These are phyloP conservation scores for Geum urbanum DNA, from an alignment of 306 rosid genomes.

Conservation along the genomic window DNA sequence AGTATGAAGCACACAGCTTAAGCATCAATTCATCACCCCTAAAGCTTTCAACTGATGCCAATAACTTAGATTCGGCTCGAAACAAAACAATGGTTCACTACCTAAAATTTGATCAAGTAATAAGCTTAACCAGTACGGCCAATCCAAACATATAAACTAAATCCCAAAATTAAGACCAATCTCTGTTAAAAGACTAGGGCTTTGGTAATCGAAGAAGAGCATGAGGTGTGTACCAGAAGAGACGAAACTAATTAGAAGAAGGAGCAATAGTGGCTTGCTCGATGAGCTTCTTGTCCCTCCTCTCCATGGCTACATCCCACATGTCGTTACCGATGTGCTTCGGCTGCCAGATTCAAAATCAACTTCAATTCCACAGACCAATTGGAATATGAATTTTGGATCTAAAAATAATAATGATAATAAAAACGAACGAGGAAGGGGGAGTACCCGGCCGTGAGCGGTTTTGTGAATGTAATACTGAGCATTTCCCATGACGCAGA, in stretches of 20 bases:
- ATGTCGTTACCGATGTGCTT: slow-evolving; percentile 84
- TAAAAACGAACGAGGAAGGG: neutral
- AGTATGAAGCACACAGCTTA: neutral
- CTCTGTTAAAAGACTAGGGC: neutral
- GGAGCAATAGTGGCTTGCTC: slow-evolving; percentile 41
- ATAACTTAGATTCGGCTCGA: neutral
- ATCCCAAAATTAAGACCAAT: neutral
- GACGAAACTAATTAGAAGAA: slow-evolving; percentile 26
- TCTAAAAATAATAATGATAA: no score
- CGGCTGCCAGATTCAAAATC: slow-evolving; percentile 46
- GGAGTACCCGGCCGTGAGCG: slow-evolving; percentile 72
- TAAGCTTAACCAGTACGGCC: neutral
- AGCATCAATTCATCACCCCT: neutral
- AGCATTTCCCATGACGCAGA: slow-evolving; percentile 82
- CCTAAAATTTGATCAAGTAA: neutral
- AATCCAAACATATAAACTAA: slow-evolving; percentile 1
- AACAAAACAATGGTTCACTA: neutral
- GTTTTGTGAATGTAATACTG: slow-evolving; percentile 86
- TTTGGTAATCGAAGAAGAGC: neutral
- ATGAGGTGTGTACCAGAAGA: neutral
- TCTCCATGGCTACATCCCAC: slow-evolving; percentile 99
- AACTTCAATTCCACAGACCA: neutral
- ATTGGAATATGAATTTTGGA: no score
- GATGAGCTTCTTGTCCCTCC: slow-evolving; percentile 82
- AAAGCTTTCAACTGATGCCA: no score